Base-by-base conservation (phyloP, 345 rosid species). In the Eucalyptus grandis region DNA sequence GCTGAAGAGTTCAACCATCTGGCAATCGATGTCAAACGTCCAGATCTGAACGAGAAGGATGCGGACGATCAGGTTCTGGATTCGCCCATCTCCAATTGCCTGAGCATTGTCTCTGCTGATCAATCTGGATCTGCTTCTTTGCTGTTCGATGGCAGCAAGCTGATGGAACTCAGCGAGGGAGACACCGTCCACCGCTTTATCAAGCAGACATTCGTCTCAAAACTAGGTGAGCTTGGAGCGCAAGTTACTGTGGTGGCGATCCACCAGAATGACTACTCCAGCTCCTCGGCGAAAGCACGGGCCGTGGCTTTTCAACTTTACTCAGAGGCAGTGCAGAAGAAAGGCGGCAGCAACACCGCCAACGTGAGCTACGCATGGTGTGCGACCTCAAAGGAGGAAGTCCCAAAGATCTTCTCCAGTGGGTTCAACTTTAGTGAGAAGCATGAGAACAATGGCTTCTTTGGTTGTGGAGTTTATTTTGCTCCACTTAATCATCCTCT, bases 361-460 rank as follows among this genome's bases (percentile, higher is more conserved):
- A 97, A 93, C 88, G 91, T 96, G 49, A 96, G 90, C 87, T 95
- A 89, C 47, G 98, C 93, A 86, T 97, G 99, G 99, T 95, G 91
- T 89, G 88, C 95, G 49, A 94, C 93, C 40, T 5, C 91, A 5
- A 95, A 87, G 90, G 91, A 91, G 11, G 97, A 95, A 89, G 86
- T 95, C 5, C 87, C 80, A 56, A 89, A 91, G 86, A 92, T 98
- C 81, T 15, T 95, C n/a, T 94, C 91, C 34, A 90, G 93, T 69
- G 99, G 99, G 3, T 97, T 98, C 90, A 92, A 96, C 10, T 50
- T 58, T 24, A 44, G 31, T 17, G 89, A 89, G 49, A 62, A 88
- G 87, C 90, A 89, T 9, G 87, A 54, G 65, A 92, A 92, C 90
- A 88, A 91, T 47, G 95, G 94, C 2, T 91, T 94, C 87, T 92